Conservation (phyloP, 1,139 yeast species). For the Lodderomyces metapsilosis region DNA sequence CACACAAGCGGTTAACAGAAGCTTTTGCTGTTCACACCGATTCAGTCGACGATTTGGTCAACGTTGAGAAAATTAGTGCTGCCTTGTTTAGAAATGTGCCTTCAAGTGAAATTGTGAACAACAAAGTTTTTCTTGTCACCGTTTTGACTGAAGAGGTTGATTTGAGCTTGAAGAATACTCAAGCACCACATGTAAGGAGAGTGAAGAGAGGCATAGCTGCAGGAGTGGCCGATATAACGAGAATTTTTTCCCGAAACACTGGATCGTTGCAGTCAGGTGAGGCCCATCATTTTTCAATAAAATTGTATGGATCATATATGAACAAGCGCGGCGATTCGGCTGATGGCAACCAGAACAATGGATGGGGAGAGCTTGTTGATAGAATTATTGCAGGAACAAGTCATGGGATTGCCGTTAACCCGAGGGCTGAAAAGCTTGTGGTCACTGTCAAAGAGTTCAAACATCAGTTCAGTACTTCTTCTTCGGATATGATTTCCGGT, state of each 20-base stretch:
- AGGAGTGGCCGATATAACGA: conserved; percentile 83
- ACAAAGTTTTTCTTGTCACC: conserved; percentile 67
- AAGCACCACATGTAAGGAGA: conserved; percentile 32
- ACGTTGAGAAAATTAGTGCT: conserved; percentile 69
- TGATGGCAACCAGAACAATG: conserved; percentile 47
- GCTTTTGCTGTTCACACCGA: conserved; percentile 71
- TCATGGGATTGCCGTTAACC: conserved; percentile 78
- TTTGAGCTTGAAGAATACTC: conserved; percentile 24
- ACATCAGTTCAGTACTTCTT: conserved; percentile 44
- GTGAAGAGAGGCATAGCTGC: conserved; percentile 83
- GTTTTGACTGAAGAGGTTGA: conserved; percentile 62
- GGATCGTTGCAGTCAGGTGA: conserved; percentile 62
- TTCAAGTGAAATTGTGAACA: conserved; percentile 59
- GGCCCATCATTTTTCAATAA: conserved; percentile 69
- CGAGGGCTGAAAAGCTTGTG: conserved; percentile 72
- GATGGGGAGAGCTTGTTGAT: conserved; percentile 89
- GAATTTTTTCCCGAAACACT: conserved; percentile 67
- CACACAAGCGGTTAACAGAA: conserved; percentile 68
- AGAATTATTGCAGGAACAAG: conserved; percentile 75
- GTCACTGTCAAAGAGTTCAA: conserved; percentile 75
- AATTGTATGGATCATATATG: conserved; percentile 69
- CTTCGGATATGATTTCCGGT: conserved; percentile 36
- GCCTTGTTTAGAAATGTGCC: conserved; percentile 81
- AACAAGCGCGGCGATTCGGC: conserved; percentile 34
- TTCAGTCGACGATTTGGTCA: conserved; percentile 56